These are phyloP conservation scores for Phytophthora foliorum DNA, from an alignment of 352 stramenopile genomes.

Conservation along the genomic window DNA sequence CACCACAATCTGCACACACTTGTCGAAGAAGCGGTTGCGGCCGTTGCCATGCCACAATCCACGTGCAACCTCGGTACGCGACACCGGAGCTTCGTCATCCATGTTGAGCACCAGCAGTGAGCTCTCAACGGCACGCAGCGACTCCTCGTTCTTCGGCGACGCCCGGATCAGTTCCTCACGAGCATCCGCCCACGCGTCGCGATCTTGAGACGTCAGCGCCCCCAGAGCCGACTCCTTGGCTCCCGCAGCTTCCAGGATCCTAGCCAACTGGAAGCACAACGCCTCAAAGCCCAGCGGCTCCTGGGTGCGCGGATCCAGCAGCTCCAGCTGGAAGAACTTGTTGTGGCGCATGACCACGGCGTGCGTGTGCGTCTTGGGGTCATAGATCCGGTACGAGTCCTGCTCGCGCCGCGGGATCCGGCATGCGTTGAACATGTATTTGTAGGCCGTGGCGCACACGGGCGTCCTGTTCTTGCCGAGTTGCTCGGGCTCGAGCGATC, in stretches of 20 bases:
- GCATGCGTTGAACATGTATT: slow-evolving; percentile 97
- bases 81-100: slow-evolving; percentile 70
- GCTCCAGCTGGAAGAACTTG: slow-evolving; percentile 77
- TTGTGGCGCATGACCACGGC: slow-evolving; percentile 91
- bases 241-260: slow-evolving; percentile 58
- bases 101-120: slow-evolving; percentile 76
- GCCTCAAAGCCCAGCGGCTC: slow-evolving; percentile 66
- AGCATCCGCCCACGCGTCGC: slow-evolving; percentile 83
- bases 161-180: slow-evolving; percentile 71
- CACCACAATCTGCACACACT: slow-evolving; percentile 96
- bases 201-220: slow-evolving; percentile 74
- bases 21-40: slow-evolving; percentile 98
- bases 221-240: slow-evolving; percentile 68
- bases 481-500: slow-evolving; percentile 87
- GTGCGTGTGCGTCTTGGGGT: slow-evolving; percentile 87
- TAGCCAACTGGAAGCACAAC: slow-evolving; percentile 63
- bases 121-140: slow-evolving; percentile 70
- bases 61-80: slow-evolving; percentile 67
- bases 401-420: slow-evolving; percentile 85
- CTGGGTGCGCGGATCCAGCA: slow-evolving; percentile 51
- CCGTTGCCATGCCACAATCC: slow-evolving; percentile 88
- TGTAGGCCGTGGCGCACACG: slow-evolving; percentile 93
- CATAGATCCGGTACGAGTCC: slow-evolving; percentile 92
- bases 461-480: slow-evolving; percentile 92
- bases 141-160: slow-evolving; percentile 62